Evolutionary conservation across 2,329 filamentous ascomycete species (phyloP), one percentile per base, ranked within the genome.

Genomic region (Aaosphaeria arxii): DNA sequence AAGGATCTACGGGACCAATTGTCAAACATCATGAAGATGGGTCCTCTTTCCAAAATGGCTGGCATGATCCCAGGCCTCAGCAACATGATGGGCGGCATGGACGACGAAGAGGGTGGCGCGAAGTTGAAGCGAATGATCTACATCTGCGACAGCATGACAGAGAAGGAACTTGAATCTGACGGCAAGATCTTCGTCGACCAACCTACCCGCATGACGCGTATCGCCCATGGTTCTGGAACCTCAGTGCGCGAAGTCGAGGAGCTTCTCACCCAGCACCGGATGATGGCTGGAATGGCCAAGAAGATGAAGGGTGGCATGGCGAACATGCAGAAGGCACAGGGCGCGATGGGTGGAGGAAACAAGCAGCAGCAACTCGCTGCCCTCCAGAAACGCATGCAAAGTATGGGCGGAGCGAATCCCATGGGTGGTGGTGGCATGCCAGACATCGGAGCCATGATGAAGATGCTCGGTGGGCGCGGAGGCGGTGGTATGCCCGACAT

Each of bases 241-340:
- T 89, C 83, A 36, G 94, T 99, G 2, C 83, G 83, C 28, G 94
- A 99, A 70, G 91, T 99, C 11, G 94, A 99, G 71, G 94, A 99
- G 64, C 78, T 99, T 5, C 81, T 99, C n/a, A 96, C 91, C 0
- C 94, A 99, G 73, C 92, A 97, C 70, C 86, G 89, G 60, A 96
- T 97, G 88, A 99, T 99, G 94, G 89, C 90, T 1, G 89, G 89
- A 49, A 96, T 99, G 91, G 94, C 94, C 43, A 99, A 97, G 85
- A 95, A 95, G 77, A 95, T 99, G 84, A 92, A 94, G 49, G 91
- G 91, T 36, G 91, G 89, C 69, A 95, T 96, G 87, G 94, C 94
- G 76, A 95, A 96, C 68, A 95, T 97, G 87, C 90, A 96, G 70
- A 85, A 87, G 44, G 91, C 91, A 0, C 91, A 97, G 72, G 87